Percentiles rank a stretch among this genome's conserved stretches.
These are phyloP conservation scores for Chaetomium olivaceum DNA, from an alignment of 2,329 filamentous ascomycete species.

Conservation along the genomic window DNA sequence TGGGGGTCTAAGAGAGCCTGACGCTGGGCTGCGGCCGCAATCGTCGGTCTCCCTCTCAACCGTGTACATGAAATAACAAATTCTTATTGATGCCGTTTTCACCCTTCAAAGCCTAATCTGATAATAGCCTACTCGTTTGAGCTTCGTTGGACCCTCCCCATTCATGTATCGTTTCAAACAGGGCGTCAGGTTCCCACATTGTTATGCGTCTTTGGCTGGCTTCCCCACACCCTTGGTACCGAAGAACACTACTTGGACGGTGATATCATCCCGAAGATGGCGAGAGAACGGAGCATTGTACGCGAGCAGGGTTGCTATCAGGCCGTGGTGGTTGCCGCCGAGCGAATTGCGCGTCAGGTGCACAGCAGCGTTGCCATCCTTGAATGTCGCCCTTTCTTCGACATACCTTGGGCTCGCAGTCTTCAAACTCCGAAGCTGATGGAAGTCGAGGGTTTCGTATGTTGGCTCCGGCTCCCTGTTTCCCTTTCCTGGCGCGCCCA, in stretches of 20 bases:
- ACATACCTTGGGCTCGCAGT: not conserved
- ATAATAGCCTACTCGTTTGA: no score
- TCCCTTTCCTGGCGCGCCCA: not conserved
- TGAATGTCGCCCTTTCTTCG: not conserved
- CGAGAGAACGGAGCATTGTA: not conserved
- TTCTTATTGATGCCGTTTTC: not conserved
- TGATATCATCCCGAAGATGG: not conserved
- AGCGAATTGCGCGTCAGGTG: not conserved
- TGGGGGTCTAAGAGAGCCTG: no score
- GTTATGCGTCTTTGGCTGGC: not conserved
- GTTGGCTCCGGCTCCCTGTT: not conserved
- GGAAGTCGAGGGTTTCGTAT: not conserved
- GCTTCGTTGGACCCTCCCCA: not conserved
- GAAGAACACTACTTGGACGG: not conserved
- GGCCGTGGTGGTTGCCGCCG: not conserved
- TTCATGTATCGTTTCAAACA: not conserved
- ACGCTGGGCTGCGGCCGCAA: no score
- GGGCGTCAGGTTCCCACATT: no score
- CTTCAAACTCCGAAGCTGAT: not conserved
- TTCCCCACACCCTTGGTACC: not conserved
- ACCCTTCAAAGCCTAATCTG: no score
- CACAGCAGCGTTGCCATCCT: not conserved
- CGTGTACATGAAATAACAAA: not conserved
- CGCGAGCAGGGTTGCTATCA: not conserved
- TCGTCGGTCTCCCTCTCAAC: no score